Evolutionary conservation across 768 basidiomycete genomes (phyloP).

Genomic region (Mycena olivaceomarginata): DNA sequence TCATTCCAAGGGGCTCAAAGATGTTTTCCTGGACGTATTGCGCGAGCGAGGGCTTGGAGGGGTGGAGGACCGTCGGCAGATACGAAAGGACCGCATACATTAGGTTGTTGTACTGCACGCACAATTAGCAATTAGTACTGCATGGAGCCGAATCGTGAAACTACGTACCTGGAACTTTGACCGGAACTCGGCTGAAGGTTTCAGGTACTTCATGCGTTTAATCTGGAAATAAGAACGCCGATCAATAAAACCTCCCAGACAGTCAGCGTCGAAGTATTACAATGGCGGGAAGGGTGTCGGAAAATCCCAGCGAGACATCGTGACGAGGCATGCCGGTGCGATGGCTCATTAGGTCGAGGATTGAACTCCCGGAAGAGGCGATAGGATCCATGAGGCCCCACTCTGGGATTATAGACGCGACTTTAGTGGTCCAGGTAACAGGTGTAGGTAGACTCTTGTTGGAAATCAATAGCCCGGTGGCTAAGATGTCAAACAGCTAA

Average conservation of each 20-base stretch:
- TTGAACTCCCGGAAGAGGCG: constrained; percentile 43
- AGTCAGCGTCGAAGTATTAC: constrained; percentile 9
- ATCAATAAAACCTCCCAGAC: not conserved
- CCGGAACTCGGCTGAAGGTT: constrained; percentile 55
- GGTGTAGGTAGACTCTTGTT: constrained; percentile 48
- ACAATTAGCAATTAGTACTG: not conserved
- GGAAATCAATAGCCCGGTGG: constrained; percentile 51
- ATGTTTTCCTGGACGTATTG: constrained; percentile 57
- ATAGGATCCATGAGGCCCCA: constrained; percentile 50
- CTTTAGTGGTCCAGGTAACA: constrained; percentile 49
- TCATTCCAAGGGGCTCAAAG: constrained; percentile 52
- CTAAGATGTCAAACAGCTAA: constrained; percentile 49
- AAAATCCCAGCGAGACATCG: constrained; percentile 36
- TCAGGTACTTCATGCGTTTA: constrained; percentile 47
- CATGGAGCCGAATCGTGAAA: not conserved
- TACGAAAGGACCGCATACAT: constrained; percentile 54
- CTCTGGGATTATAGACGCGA: constrained; percentile 49
- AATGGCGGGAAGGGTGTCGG: constrained; percentile 35
- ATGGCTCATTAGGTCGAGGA: constrained; percentile 53
- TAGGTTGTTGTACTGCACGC: constrained; percentile 51
- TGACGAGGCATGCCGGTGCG: constrained; percentile 52
- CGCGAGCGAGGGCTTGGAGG: constrained; percentile 50
- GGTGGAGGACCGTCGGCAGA: constrained; percentile 51
- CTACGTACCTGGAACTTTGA: constrained; percentile 40
- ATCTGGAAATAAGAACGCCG: constrained; percentile 2